Base-by-base conservation (phyloP, 768 basidiomycete genomes). In the Hericium coralloides region DNA sequence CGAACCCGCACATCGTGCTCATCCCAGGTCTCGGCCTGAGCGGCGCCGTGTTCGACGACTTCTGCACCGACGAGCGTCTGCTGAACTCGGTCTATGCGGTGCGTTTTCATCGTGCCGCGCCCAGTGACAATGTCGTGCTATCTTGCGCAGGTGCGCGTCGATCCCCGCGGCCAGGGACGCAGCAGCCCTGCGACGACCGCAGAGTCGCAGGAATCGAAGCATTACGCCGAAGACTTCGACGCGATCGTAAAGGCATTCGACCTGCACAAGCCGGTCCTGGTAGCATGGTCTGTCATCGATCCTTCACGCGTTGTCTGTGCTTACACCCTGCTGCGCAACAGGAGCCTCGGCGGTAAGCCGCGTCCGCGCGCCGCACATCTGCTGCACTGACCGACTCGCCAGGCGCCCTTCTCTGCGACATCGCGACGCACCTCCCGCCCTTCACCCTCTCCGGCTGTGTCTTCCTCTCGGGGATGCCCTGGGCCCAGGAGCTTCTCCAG, bases 1-100 rank as follows among this genome's bases (percentile, higher is more conserved):
- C 47, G 3, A 60, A 55, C 31, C 59, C 57, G 5, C 45, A 48
- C 47, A 39, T 60, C 17, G 45, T 60, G 22, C 57, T 60, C 45
- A 43, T 60, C 25, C 59, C 59, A 18, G 59, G 59, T 15, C 10
- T 58, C 48, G 23, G 17, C 15, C 38, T 60, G n/a, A 45, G 51
- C n/a, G 38, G 43, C 10, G 39, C 31, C 3, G 53, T 55, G 10
- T 60, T 53, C 22, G 57, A 58, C 25, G 36, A 55, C n/a, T 38
- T 55, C 41, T 55, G 31, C 23, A 6, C n/a, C 1, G 36, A 52
- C 36, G 12, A 18, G 12, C 52, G 52, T 15, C 38, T 37, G 49
- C 23, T 50, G 3, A 23, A 23, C 0, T 18, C 22, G 49, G 20
- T 50, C 20, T 50, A 50, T 23, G 25, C 25, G 15, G 49, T 50